Base-by-base conservation (phyloP, 257 asterid genomes). In the Galeopsis tetrahit region DNA sequence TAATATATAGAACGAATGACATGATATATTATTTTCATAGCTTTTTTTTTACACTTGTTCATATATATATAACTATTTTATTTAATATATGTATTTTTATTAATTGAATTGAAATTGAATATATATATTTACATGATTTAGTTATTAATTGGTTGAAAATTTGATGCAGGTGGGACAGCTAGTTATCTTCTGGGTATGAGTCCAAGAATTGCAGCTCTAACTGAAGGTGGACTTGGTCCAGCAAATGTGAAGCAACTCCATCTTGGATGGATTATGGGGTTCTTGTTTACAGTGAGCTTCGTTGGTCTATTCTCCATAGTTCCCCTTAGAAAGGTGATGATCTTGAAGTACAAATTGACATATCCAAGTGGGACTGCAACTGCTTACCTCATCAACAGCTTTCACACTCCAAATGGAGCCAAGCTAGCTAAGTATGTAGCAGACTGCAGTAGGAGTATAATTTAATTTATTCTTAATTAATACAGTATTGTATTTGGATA, bases 301-400 rank as follows among this genome's bases (percentile, higher is more conserved):
- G 82, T 89, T 10, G 98, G 97, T 14, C 73, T 93, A 0, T 90
- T 93, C 91, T 82, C 98, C 28, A 87, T 93, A 3, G 84, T 89
- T 6, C 91, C 96, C 10, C 73, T 93, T 0, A 79, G 98, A 65
- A 89, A 85, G 93, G 76, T 89, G 82, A 91, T 91, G 97, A 85
- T 91, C 40, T 72, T 89, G 78, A 85, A 81, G 78, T 92, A 88
- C 82, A 92, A 88, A 75, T 63, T 92, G 77, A 83, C 95, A 2
- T 90, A 88, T 79, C 98, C 98, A 2, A 92, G 96, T 75, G 98
- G 97, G 63, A 92, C 98, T 13, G 98, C 97, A 10, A 90, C 97
- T 4, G 96, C 96, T 2, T 85, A 74, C 66, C 90, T 92, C 31
- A 92, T 92, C 83, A 90, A 92, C 80, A 84, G 97, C 72, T 90